A percentile compares a stretch with the other conserved stretches of the same genome.
Evolutionary conservation across 768 basidiomycete genomes (phyloP).

Genomic region (Hypsizygus marmoreus): DNA sequence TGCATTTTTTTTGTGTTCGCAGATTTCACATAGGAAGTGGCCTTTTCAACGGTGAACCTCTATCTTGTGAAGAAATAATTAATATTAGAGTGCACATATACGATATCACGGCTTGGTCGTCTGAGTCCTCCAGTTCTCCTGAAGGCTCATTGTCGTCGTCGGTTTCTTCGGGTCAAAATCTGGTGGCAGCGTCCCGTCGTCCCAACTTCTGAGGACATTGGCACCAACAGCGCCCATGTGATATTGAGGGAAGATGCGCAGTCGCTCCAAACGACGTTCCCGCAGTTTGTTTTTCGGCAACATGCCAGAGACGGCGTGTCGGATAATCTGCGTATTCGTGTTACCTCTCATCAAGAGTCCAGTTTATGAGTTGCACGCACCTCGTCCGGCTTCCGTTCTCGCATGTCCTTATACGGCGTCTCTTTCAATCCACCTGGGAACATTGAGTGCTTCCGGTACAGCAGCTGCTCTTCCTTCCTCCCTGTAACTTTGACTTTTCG

Average conservation of each 20-base stretch:
- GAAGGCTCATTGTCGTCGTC: constrained; percentile 40
- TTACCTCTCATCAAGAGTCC: neutral
- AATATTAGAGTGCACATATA: constrained; percentile 5
- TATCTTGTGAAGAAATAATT: no score
- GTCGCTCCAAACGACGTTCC: constrained; percentile 81
- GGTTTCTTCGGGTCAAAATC: constrained; percentile 44
- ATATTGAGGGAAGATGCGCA: constrained; percentile 84
- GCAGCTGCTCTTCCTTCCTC: constrained; percentile 80
- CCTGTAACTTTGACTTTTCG: constrained; percentile 84
- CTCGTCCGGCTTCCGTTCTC: constrained; percentile 85
- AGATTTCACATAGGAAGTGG: no score
- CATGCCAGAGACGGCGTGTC: constrained; percentile 97
- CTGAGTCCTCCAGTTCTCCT: constrained; percentile 30
- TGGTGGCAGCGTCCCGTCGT: constrained; percentile 69
- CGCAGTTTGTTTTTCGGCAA: constrained; percentile 97
- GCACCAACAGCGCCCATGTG: constrained; percentile 75
- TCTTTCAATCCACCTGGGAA: constrained; percentile 94
- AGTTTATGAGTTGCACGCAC: constrained; percentile 45
- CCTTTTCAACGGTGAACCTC: no score
- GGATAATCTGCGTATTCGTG: constrained; percentile 70
- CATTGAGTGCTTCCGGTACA: constrained; percentile 90
- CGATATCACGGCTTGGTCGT: constrained; percentile 11
- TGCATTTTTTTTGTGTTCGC: no score
- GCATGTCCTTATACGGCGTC: constrained; percentile 82
- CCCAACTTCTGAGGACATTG: constrained; percentile 83